These are phyloP conservation scores for Alternaria gansuensis DNA, from an alignment of 2,329 filamentous ascomycete species.

Conservation along the genomic window DNA sequence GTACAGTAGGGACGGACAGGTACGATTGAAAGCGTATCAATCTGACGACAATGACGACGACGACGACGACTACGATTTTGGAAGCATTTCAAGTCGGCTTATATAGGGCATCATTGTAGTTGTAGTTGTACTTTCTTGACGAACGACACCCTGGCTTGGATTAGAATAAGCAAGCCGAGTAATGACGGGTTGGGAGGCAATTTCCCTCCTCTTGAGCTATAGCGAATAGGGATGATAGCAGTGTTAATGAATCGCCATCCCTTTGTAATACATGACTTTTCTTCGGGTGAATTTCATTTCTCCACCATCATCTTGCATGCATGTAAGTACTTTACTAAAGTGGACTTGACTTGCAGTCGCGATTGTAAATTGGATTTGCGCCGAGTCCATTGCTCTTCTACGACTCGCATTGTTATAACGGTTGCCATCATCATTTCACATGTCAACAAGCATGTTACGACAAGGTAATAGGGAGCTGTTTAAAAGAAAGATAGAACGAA, in stretches of 20 bases:
- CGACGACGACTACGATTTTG: background rate
- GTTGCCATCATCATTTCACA: background rate
- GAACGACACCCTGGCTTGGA: conserved; percentile 15
- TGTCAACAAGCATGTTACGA: background rate
- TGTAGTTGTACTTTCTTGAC: conserved; percentile 20
- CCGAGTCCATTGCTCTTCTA: background rate
- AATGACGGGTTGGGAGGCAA: conserved; percentile 3
- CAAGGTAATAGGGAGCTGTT: background rate
- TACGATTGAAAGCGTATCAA: background rate
- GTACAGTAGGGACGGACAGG: background rate
- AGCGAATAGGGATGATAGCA: background rate
- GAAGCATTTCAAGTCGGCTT: background rate
- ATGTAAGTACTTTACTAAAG: background rate
- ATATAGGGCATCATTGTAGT: conserved; percentile 13
- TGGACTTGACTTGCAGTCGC: background rate
- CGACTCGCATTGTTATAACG: background rate
- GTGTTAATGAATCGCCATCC: conserved; percentile 1
- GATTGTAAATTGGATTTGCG: background rate
- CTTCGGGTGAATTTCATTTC: background rate
- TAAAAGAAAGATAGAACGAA: too few species aligned
- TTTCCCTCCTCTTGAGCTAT: background rate
- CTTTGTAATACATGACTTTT: background rate
- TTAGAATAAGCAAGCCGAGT: conserved; percentile 5
- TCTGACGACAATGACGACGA: background rate
- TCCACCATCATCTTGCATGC: background rate